phyloP scores from a whole-genome alignment of 129 eudicot species.

The Flaveria linearis region DNA sequence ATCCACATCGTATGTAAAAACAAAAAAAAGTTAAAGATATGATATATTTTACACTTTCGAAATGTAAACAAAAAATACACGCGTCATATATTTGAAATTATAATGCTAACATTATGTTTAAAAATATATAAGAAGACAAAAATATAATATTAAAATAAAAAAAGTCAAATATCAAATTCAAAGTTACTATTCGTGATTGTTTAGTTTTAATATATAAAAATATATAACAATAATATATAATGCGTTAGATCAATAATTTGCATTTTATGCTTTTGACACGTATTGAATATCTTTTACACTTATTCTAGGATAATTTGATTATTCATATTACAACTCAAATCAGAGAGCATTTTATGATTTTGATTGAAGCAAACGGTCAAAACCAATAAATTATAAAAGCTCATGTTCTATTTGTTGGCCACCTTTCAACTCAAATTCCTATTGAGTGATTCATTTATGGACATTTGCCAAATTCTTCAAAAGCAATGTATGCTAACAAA shows the following conservation, averaged over 20 bases:
- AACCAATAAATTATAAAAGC: conserved; percentile 14
- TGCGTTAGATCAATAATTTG: not conserved
- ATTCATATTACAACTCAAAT: conserved; percentile 16
- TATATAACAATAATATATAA: too few species aligned
- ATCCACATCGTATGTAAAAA: too few species aligned
- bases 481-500: conserved; percentile 29
- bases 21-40: too few species aligned
- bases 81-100: too few species aligned
- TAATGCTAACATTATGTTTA: too few species aligned
- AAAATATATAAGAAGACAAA: too few species aligned
- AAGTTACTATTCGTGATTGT: too few species aligned
- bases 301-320: conserved; percentile 5
- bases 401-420: conserved; percentile 39
- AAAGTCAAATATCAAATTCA: too few species aligned
- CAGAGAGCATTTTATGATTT: conserved; percentile 17
- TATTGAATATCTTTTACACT: not conserved
- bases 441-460: not conserved
- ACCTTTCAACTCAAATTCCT: conserved; percentile 20
- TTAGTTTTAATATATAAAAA: too few species aligned
- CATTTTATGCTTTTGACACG: not conserved
- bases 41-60: too few species aligned
- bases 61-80: too few species aligned
- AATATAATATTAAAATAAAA: too few species aligned
- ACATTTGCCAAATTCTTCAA: conserved; percentile 25
- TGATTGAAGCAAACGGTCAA: conserved; percentile 25